Base-by-base conservation (phyloP, 2,329 filamentous ascomycete species). In the Rasamsonia emersonii region DNA sequence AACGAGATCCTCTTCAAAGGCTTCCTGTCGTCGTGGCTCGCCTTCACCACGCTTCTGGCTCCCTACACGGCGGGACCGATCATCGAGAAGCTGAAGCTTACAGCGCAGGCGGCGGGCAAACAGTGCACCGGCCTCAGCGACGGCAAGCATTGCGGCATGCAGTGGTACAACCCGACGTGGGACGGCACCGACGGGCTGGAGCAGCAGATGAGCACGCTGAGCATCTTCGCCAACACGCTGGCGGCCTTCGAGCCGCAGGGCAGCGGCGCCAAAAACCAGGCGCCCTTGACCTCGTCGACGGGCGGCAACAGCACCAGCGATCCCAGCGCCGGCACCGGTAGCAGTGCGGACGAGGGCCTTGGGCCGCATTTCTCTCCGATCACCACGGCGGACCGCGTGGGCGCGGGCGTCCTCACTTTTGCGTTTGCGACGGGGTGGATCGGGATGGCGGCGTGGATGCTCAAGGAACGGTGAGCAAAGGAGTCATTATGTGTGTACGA, bases 1-100 rank as follows among this genome's bases (percentile, higher is more conserved):
- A 84, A 89, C 46, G 82, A 86, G 66, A 58, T 74, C 38, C 76
- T 73, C 2, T 86, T 82, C 70, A 85, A 85, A 58, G 79, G 79
- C 13, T 80, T 79, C 43, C 64, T 84, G 10, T 70, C 76, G 44
- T 72, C 78, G 16, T 83, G 79, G 76, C 60, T 85, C 43, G 68
- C 75, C 3, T 66, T 71, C 18, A 66, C 73, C 4, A 71, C 75
- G 3, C 70, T 78, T 44, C 44, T 85, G 15, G 79, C 73, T 0
- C 79, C 81, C 0, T 69, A 68, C 33, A 77, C 71, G 2, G 51
- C 53, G 13, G 56, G 66, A 1, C 57, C 53, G 24, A 75, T 86
- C 41, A 59, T 74, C 37, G 70, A 75, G 1, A 67, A 73, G 25
- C 62, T 86, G 9, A 58, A 62, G 32, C 70, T 60, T 1, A 81